Evolutionary conservation across 2,329 filamentous ascomycete genomes (phyloP).

Genomic region (Cordyceps javanica): DNA sequence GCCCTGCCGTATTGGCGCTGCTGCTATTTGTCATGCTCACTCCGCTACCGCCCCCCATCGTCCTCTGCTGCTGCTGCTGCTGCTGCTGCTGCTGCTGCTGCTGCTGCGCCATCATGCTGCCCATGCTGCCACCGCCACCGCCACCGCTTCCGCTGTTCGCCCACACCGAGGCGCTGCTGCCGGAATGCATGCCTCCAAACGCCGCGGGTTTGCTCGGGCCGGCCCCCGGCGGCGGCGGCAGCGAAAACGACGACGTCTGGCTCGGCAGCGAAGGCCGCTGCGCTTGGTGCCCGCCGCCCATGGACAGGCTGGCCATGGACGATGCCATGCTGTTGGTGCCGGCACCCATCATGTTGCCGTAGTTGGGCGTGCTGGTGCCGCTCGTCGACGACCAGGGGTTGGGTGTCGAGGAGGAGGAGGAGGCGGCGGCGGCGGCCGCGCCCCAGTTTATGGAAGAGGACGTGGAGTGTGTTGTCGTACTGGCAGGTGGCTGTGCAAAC

Average conservation of each 20-base stretch:
- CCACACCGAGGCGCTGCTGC: slow-evolving; percentile 12
- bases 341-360: slow-evolving; percentile 19
- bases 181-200: slow-evolving; percentile 10
- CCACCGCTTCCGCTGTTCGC: slow-evolving; percentile 16
- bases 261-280: slow-evolving; percentile 26
- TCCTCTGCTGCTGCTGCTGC: slow-evolving; percentile 20
- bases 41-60: slow-evolving; percentile 9
- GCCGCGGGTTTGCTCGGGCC: slow-evolving; percentile 19
- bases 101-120: slow-evolving; percentile 18
- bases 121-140: slow-evolving; percentile 12
- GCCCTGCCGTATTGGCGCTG: slow-evolving; percentile 18
- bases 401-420: too few species aligned
- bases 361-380: slow-evolving; percentile 26
- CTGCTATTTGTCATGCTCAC: slow-evolving; percentile 21
- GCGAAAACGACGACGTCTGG: slow-evolving; percentile 45
- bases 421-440: slow-evolving; percentile 29
- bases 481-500: slow-evolving; percentile 21
- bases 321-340: slow-evolving; percentile 32
- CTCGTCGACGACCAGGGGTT: slow-evolving; percentile 44
- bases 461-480: slow-evolving; percentile 17
- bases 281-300: slow-evolving; percentile 34
- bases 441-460: slow-evolving; percentile 46
- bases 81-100: slow-evolving; percentile 16
- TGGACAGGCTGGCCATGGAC: slow-evolving; percentile 43
- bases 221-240: slow-evolving; percentile 46